Base-by-base conservation (phyloP, 768 basidiomycete genomes). In the Lentinus brumalis region DNA sequence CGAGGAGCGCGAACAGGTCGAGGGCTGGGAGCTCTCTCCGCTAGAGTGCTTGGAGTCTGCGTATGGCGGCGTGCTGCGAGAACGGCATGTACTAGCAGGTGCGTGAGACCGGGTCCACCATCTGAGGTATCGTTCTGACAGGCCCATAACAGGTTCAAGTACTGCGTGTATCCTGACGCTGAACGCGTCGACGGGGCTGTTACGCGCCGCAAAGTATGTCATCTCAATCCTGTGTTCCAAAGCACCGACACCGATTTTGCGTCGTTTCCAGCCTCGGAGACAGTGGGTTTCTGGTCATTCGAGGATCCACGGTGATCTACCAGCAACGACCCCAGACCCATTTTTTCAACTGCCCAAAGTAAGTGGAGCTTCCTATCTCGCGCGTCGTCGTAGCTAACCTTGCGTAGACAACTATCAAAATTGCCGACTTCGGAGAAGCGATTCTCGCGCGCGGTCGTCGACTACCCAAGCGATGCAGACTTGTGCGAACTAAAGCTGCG, bases 121-220 rank as follows among this genome's bases (percentile, higher is more conserved):
- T 18, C 1, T 32, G 5, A 52, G 31, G n/a, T 30, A 11, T 26
- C 47, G 14, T 11, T 9, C 11, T 50, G n/a, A 31, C 8, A 47
- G 50, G 50, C 41, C 78, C 80, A 32, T 51, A 53, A 15, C 42
- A 94, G 92, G 92, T 57, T 92, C 92, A 11, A 94, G 92, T 70
- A 94, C 92, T 0, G 91, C 90, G 38, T 91, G 89, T 67, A 73
- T 94, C 29, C 69, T 92, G 40, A 90, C 83, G 55, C 71, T 94
- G 56, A 92, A 93, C 68, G 81, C 89, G 9, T 83, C 88, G 16
- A 88, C 87, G 2, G 91, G 91, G 15, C 62, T 88, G 46, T 77
- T 94, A 58, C 88, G 88, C 52, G 84, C 90, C 26, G 89, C 90
- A 58, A 93, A 91, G 91, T 92, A 70, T 66, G 84, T 76, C 9